Percentiles rank a stretch among this genome's conserved stretches.
Conservation (phyloP, 495 filamentous ascomycete genomes). For the Aspergillus sclerotioniger region DNA sequence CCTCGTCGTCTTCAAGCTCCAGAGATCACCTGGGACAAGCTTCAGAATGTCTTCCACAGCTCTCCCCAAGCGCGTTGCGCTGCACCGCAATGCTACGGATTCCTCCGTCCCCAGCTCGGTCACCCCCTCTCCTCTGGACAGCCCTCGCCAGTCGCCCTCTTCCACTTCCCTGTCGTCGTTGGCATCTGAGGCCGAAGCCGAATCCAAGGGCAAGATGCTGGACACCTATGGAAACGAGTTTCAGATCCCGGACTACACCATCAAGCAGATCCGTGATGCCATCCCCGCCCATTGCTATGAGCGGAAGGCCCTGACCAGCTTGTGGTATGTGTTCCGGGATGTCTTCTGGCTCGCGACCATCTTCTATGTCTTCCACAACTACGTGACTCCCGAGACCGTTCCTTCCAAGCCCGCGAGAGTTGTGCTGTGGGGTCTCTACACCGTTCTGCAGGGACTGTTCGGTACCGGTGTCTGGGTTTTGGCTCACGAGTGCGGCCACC, state of each 20-base stretch:
- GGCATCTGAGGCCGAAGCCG: slow-evolving; percentile 54
- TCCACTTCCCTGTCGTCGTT: slow-evolving; percentile 90
- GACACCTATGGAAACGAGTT: slow-evolving; percentile 70
- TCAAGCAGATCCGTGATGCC: slow-evolving; percentile 68
- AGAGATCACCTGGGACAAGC: background rate
- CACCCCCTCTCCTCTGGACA: slow-evolving; percentile 63
- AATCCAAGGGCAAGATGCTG: slow-evolving; percentile 53
- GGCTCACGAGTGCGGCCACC: slow-evolving; percentile 72
- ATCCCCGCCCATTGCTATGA: slow-evolving; percentile 63
- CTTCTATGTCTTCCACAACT: slow-evolving; percentile 65
- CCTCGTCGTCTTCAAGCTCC: background rate
- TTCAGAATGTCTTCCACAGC: slow-evolving; percentile 57
- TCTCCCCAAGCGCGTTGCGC: slow-evolving; percentile 51
- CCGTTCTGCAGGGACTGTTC: slow-evolving; percentile 63
- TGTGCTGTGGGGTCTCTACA: slow-evolving; percentile 59
- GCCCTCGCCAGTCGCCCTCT: slow-evolving; percentile 74
- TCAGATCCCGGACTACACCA: slow-evolving; percentile 67
- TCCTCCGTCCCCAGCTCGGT: slow-evolving; percentile 64
- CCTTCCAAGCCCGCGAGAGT: slow-evolving; percentile 49
- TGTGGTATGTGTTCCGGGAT: slow-evolving; percentile 65
- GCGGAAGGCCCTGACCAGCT: slow-evolving; percentile 57
- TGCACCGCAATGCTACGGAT: slow-evolving; percentile 51
- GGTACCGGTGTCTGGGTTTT: slow-evolving; percentile 71
- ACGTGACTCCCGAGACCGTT: slow-evolving; percentile 62
- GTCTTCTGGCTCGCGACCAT: slow-evolving; percentile 51